Evolutionary conservation across 345 rosid species (phyloP), one percentile per base, ranked within the genome.

Genomic region (Reutealis trisperma): DNA sequence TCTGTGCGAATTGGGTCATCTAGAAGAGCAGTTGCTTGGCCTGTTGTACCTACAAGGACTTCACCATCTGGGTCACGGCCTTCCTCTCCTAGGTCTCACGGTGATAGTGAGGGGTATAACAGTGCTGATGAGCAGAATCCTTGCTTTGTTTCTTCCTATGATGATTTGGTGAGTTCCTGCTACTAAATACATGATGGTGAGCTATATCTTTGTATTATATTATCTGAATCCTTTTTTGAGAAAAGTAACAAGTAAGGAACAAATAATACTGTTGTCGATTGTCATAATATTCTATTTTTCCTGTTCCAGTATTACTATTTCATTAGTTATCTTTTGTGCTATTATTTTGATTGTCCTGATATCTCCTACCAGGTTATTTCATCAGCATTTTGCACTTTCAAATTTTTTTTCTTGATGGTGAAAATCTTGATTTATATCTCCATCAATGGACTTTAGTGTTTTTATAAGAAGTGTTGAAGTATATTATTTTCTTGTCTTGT

Each of bases 81-180:
- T 76, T 96, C 98, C 67, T 94, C 99, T 80, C 99, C 99, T 64
- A 89, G 97, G 86, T 91, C 99, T 75, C 98, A 86, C 70, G 88
- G 80, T 84, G 98, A 96, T 74, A 85, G 73, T 72, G 99, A 96
- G 82, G 99, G 99, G 57, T 96, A 96, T 71, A 96, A 96, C 79
- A 96, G 99, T 81, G 96, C 98, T 45, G 99, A 96, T 91, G 99
- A 96, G 86, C 93, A 94, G 84, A 89, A 81, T 75, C 88, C 98
- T 52, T 69, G 92, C 82, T 92, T 75, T 75, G 90, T 70, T 62
- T 89, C 94, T 71, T 89, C 96, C 21, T 93, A 88, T 81, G 85
- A 87, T 75, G 99, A 89, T 78, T 59, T 69, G 54, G 99, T 96
- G 82, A 87, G 94, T 85, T 84, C 73, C 75, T 70, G 62, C 21